These are phyloP conservation scores for Sordariomycetes sp. DNA, from an alignment of 2,329 filamentous ascomycete species.

Conservation along the genomic window DNA sequence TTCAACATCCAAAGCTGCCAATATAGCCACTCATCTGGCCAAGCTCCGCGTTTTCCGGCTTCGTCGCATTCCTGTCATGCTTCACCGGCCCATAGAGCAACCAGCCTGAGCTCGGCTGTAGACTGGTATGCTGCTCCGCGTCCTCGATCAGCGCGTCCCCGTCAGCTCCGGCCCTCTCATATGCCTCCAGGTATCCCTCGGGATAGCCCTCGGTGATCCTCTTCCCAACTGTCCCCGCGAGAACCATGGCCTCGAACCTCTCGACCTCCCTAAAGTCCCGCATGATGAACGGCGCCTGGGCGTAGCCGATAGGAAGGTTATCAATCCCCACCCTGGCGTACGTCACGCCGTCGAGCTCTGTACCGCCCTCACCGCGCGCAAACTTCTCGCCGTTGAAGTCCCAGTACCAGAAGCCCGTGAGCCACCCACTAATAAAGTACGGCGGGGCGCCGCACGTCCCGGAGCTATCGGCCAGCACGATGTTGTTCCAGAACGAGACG, in stretches of 20 bases:
- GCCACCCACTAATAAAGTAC: slow-evolving; percentile 31
- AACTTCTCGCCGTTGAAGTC: slow-evolving; percentile 17
- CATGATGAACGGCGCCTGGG: slow-evolving; percentile 2
- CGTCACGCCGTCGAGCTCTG: background rate
- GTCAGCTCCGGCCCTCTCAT: background rate
- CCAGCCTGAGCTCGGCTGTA: slow-evolving; percentile 3
- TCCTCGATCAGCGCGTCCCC: background rate
- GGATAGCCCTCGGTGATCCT: slow-evolving; percentile 4
- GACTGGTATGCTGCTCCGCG: background rate
- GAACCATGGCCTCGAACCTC: slow-evolving; percentile 4
- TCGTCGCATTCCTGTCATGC: slow-evolving; percentile 1
- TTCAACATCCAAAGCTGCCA: background rate
- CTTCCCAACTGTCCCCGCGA: slow-evolving; percentile 3
- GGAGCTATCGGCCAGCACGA: slow-evolving; percentile 21
- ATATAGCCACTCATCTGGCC: background rate
- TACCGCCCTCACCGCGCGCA: background rate
- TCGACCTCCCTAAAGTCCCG: slow-evolving; percentile 3
- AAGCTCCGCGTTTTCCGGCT: background rate
- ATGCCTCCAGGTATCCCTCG: slow-evolving; percentile 2
- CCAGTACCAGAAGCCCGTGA: slow-evolving; percentile 37
- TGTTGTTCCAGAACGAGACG: slow-evolving; percentile 30
- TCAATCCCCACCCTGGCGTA: slow-evolving; percentile 1
- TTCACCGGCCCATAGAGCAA: slow-evolving; percentile 3
- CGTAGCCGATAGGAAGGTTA: slow-evolving; percentile 1
- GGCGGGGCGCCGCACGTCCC: slow-evolving; percentile 16